These are phyloP conservation scores for Aureobasidium leucospermi DNA, from an alignment of 2,329 filamentous ascomycete genomes.

Conservation along the genomic window DNA sequence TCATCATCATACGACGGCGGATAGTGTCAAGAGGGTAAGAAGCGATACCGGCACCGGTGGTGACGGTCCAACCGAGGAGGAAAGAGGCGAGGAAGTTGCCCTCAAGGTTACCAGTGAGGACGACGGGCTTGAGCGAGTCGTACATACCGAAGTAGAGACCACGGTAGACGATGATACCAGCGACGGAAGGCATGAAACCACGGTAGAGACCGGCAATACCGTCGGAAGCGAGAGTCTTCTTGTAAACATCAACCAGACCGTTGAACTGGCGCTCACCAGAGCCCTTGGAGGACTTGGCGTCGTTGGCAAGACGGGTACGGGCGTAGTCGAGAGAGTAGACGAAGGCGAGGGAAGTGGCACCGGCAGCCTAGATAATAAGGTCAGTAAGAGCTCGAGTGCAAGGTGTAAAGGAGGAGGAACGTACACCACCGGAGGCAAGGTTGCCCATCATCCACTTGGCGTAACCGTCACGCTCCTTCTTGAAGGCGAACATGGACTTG, in stretches of 20 bases:
- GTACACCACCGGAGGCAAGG: conserved; percentile 98
- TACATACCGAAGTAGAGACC: conserved; percentile 99
- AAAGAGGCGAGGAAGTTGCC: conserved; percentile 99
- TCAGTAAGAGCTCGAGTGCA: background rate
- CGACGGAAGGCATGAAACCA: conserved; percentile 99
- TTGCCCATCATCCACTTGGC: conserved; percentile 99
- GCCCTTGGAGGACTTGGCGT: conserved; percentile 84
- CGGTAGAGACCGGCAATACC: conserved; percentile 99
- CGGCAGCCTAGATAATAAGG: conserved; percentile 60
- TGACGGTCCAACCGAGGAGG: conserved; percentile 96
- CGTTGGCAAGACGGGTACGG: conserved; percentile 99
- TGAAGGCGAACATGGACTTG: conserved; percentile 99
- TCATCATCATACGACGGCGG: conserved; percentile 99
- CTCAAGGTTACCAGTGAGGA: conserved; percentile 83
- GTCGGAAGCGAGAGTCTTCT: conserved; percentile 98
- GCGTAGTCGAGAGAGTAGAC: conserved; percentile 99
- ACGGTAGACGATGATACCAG: conserved; percentile 99
- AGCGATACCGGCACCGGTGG: conserved; percentile 99
- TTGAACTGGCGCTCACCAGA: conserved; percentile 99
- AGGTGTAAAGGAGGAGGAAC: conserved; percentile 31
- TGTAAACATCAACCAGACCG: conserved; percentile 98
- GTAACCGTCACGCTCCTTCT: conserved; percentile 99
- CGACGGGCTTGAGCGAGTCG: conserved; percentile 99
- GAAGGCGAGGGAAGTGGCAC: conserved; percentile 99
- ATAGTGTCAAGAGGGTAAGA: conserved; percentile 99